Evolutionary conservation across 75 land plant genomes (phyloP).

Genomic region (Cupressus sempervirens): DNA sequence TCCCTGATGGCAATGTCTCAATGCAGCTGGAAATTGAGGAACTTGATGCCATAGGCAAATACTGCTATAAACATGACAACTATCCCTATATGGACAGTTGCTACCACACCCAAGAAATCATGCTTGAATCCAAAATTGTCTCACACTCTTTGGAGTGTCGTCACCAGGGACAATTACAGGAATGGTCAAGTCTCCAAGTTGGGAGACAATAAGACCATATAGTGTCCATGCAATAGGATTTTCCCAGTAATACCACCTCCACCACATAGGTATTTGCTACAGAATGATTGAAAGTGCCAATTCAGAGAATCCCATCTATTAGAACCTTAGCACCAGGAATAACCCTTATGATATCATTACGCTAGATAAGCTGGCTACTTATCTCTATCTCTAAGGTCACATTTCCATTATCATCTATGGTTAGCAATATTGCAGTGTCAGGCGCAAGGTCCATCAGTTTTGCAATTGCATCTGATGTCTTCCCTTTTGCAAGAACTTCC

Average conservation of each 20-base stretch:
- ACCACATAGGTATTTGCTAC: constrained; percentile 78
- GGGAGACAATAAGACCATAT: constrained; percentile 66
- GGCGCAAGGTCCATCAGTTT: too few relatives aligned
- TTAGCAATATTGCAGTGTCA: too few relatives aligned
- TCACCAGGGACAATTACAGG: constrained; percentile 17
- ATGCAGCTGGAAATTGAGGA: constrained; percentile 70
- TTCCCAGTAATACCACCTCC: constrained; percentile 87
- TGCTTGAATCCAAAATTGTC: constrained; percentile 53
- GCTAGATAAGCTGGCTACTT: too few relatives aligned
- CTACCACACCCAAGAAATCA: constrained; percentile 48
- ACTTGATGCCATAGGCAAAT: constrained; percentile 63
- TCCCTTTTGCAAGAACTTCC: too few relatives aligned
- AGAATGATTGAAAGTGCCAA: not conserved
- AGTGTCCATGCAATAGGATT: constrained; percentile 73
- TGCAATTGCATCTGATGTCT: too few relatives aligned
- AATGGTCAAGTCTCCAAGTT: constrained; percentile 44
- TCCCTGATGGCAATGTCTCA: constrained; percentile 13
- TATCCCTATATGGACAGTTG: constrained; percentile 40
- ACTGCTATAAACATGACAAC: constrained; percentile 43
- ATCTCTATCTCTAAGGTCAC: too few relatives aligned
- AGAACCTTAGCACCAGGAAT: too few relatives aligned
- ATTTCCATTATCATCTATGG: too few relatives aligned
- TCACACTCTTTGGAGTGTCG: constrained; percentile 15
- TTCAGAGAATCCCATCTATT: too few relatives aligned
- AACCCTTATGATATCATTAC: too few relatives aligned